These are phyloP conservation scores for Picea glauca DNA, from an alignment of 75 land plant genomes.

Conservation along the genomic window DNA sequence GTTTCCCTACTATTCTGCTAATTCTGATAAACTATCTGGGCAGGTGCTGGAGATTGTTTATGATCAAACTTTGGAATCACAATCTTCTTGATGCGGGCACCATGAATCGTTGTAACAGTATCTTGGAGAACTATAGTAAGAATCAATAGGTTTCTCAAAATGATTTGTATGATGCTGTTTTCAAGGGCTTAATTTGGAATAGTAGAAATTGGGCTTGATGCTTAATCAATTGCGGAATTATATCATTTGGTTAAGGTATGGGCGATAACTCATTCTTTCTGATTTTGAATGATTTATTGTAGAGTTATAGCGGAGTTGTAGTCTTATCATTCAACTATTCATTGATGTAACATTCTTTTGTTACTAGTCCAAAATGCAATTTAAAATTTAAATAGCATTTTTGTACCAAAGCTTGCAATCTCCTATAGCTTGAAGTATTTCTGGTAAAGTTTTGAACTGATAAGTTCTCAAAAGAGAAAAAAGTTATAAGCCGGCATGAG, in stretches of 20 bases:
- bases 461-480: not conserved
- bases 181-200: slow-evolving; percentile 6
- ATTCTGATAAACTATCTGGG: not conserved
- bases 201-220: not conserved
- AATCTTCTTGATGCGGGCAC: slow-evolving; percentile 73
- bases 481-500: not conserved
- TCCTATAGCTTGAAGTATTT: not conserved
- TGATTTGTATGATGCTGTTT: not conserved
- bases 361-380: not conserved
- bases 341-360: slow-evolving; percentile 14
- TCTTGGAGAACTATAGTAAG: slow-evolving; percentile 33
- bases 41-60: slow-evolving; percentile 86
- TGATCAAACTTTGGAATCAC: slow-evolving; percentile 89
- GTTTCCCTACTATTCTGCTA: slow-evolving; percentile 3
- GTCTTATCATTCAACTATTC: slow-evolving; percentile 7
- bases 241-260: slow-evolving; percentile 1
- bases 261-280: slow-evolving; percentile 10
- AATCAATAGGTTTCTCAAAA: slow-evolving; percentile 3
- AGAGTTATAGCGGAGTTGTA: not conserved
- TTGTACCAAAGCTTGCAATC: not conserved
- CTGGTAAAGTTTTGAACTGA: not conserved
- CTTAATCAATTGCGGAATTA: slow-evolving; percentile 7
- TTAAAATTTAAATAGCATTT: not conserved
- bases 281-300: slow-evolving; percentile 11
- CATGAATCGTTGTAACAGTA: slow-evolving; percentile 64